Conservation (phyloP, 2,329 filamentous ascomycete genomes). For the Aspergillus carbonarius region DNA sequence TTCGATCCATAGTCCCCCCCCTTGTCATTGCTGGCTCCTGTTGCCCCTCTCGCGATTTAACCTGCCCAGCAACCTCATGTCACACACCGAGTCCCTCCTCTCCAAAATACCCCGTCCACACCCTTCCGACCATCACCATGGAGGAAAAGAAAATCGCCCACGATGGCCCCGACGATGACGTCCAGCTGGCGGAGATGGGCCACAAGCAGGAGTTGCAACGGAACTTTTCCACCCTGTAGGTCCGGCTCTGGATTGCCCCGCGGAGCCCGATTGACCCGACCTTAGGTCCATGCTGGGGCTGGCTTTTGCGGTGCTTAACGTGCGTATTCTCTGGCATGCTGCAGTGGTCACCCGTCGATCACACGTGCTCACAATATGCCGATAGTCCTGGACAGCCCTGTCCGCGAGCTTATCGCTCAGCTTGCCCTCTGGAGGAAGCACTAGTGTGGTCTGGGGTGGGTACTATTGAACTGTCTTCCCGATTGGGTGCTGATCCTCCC, state of each 20-base stretch:
- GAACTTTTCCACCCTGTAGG: slow-evolving; percentile 54
- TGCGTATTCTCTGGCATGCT: too few relatives aligned
- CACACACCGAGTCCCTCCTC: background rate
- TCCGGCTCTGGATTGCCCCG: background rate
- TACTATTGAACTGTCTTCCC: background rate
- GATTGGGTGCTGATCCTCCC: background rate
- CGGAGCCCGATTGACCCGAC: background rate
- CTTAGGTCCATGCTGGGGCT: slow-evolving; percentile 57
- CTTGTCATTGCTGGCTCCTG: background rate
- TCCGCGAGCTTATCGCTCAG: slow-evolving; percentile 59
- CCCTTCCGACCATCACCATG: background rate
- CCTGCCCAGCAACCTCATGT: background rate
- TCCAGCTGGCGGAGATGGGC: slow-evolving; percentile 51
- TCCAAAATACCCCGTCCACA: background rate
- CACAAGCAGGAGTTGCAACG: slow-evolving; percentile 58
- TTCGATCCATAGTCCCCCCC: slow-evolving; percentile 5
- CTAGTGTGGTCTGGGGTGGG: slow-evolving; percentile 70
- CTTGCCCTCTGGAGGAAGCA: slow-evolving; percentile 70
- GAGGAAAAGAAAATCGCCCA: slow-evolving; percentile 4
- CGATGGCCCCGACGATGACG: slow-evolving; percentile 35
- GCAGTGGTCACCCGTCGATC: background rate
- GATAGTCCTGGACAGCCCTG: slow-evolving; percentile 58
- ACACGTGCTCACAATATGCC: slow-evolving; percentile 7
- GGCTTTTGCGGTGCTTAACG: slow-evolving; percentile 61
- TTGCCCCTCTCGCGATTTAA: slow-evolving; percentile 1